Evolutionary conservation across 2,329 filamentous ascomycete species (phyloP).

Genomic region (Colletotrichum trifolii): DNA sequence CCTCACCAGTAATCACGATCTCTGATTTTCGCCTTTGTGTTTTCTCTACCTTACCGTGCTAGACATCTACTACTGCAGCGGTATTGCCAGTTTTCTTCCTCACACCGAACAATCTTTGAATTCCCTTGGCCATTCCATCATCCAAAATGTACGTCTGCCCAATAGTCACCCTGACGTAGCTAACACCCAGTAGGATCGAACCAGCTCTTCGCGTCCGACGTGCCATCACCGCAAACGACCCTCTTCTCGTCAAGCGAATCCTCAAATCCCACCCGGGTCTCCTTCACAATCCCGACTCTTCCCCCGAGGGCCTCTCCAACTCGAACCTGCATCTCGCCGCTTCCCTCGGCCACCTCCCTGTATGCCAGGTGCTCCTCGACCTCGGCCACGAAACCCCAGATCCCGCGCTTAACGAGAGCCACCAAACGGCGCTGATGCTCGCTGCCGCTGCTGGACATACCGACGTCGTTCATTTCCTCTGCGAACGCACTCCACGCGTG

Average conservation of each 20-base stretch:
- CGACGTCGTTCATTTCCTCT: slow-evolving; percentile 78
- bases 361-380: slow-evolving; percentile 77
- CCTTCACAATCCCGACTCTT: slow-evolving; percentile 83
- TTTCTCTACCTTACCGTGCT: too few species aligned
- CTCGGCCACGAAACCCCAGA: slow-evolving; percentile 79
- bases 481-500: slow-evolving; percentile 69
- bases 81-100: too few species aligned
- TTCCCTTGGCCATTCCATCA: neutral
- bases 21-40: neutral
- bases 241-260: slow-evolving; percentile 79
- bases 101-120: slow-evolving; percentile 4
- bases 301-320: slow-evolving; percentile 76
- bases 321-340: slow-evolving; percentile 87
- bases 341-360: slow-evolving; percentile 74
- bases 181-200: slow-evolving; percentile 71
- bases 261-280: slow-evolving; percentile 76
- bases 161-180: neutral
- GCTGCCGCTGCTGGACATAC: slow-evolving; percentile 77
- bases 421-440: slow-evolving; percentile 85
- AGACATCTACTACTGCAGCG: neutral
- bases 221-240: slow-evolving; percentile 81
- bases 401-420: slow-evolving; percentile 80
- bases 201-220: slow-evolving; percentile 81
- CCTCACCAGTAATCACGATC: neutral
- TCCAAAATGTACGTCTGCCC: too few species aligned